Evolutionary conservation across 2,329 filamentous ascomycete species (phyloP), one percentile per base, ranked within the genome.

Genomic region (Bretziella fagacearum): DNA sequence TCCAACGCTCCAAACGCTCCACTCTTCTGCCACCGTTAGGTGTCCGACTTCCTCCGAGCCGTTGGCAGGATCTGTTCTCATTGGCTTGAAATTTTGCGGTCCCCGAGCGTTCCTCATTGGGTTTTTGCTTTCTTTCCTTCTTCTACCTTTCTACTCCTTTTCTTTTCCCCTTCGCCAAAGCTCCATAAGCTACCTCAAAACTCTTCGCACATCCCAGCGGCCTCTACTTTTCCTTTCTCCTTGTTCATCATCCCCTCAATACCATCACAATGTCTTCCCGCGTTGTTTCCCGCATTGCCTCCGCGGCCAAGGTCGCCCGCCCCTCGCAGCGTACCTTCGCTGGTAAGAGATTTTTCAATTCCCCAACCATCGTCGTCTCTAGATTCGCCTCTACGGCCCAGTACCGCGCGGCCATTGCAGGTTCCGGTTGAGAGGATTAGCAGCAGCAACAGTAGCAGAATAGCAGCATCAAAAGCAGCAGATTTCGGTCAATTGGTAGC

Each of bases 241-340:
- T 51, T 48, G 49, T 51, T 51, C 46, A 47, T 36, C 49, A 51
- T 44, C 44, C 33, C 49, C 45, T 51, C 49, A 51, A 44, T 30
- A 51, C 45, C 44, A 51, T 51, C 49, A 51, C 36, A 51, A 51
- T 51, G 49, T 51, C 49, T 51, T 43, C 49, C 45, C 49, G 49
- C 49, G 49, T 51, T 51, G 49, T 51, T 51, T 51, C 49, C 30
- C 49, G 49, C 45, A 51, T 51, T 51, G 49, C 49, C 49, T 51
- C 49, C 45, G 49, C 49, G 49, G 49, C 49, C 45, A 51, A 51
- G 49, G 49, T 51, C 49, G 49, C 49, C 44, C 49, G 49, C 35
- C 49, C 49, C 41, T 51, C 49, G 44, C 49, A 51, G 49, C 49
- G 49, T 45, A 51, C 49, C 49, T 51, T 51, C 41, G 49, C 49